Evolutionary conservation across 2,329 filamentous ascomycete species (phyloP).

Genomic region (Torrubiella hemipterigena): DNA sequence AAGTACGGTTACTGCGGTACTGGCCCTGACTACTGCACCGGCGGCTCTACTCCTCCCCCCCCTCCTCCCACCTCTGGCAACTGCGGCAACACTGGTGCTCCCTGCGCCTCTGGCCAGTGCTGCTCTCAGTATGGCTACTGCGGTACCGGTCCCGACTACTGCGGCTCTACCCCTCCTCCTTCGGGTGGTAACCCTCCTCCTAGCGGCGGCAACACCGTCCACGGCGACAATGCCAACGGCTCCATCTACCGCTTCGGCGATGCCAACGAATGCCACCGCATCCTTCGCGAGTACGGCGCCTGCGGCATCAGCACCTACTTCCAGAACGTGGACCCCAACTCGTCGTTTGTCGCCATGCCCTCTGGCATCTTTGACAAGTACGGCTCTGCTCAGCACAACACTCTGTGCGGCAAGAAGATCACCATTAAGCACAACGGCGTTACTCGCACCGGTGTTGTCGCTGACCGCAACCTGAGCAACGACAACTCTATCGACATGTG

Average conservation of each 20-base stretch:
- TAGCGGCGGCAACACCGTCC: not conserved
- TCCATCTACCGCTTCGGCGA: constrained; percentile 4
- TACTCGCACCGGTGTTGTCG: constrained; percentile 3
- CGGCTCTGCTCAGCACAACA: constrained; percentile 3
- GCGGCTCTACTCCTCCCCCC: constrained; percentile 6
- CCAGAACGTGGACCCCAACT: not conserved
- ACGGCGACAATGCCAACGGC: constrained; percentile 2
- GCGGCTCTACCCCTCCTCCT: constrained; percentile 5
- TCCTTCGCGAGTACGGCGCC: constrained; percentile 1
- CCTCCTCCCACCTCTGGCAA: not conserved
- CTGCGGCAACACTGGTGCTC: constrained; percentile 1
- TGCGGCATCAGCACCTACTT: constrained; percentile 6
- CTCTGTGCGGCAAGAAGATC: constrained; percentile 3
- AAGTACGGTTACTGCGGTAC: constrained; percentile 10
- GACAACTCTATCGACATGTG: constrained; percentile 5
- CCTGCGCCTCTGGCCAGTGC: constrained; percentile 1
- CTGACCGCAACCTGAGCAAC: constrained; percentile 2
- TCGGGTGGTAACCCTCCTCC: not conserved
- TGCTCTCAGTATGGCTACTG: constrained; percentile 7
- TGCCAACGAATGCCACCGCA: constrained; percentile 1
- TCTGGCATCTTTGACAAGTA: constrained; percentile 3
- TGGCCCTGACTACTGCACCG: constrained; percentile 9
- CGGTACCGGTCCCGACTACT: constrained; percentile 10
- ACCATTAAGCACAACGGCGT: constrained; percentile 5
- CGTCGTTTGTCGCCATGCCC: constrained; percentile 3